Evolutionary conservation across 1,139 yeast genomes (phyloP).

Genomic region (Pichia sp.): DNA sequence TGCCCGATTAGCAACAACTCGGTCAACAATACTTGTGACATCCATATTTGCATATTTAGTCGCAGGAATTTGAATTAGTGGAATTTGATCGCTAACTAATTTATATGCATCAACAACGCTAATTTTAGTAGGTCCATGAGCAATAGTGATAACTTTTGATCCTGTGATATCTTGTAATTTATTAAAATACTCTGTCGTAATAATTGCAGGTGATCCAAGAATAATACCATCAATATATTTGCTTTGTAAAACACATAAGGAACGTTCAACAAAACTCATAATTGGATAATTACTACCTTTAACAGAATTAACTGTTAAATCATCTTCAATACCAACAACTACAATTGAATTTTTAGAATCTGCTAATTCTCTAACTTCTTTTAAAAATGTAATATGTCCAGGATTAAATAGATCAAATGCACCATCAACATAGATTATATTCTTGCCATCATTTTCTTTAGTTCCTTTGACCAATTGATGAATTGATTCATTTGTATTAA

Average conservation of each 20-base stretch:
- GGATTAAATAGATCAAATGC: constrained; percentile 90
- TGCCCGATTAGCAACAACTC: constrained; percentile 59
- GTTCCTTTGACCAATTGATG: constrained; percentile 36
- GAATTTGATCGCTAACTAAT: constrained; percentile 33
- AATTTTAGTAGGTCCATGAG: constrained; percentile 57
- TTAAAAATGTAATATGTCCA: constrained; percentile 76
- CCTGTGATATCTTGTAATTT: too few species aligned
- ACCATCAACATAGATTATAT: constrained; percentile 64
- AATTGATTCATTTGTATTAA: constrained; percentile 30
- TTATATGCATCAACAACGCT: constrained; percentile 40
- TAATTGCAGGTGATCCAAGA: constrained; percentile 59
- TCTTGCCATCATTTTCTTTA: constrained; percentile 3
- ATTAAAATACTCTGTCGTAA: constrained; percentile 37
- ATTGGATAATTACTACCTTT: constrained; percentile 73
- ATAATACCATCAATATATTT: constrained; percentile 73
- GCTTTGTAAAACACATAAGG: constrained; percentile 84
- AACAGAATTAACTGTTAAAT: constrained; percentile 46
- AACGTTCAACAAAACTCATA: constrained; percentile 82
- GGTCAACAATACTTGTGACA: constrained; percentile 58
- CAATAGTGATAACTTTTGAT: constrained; percentile 38
- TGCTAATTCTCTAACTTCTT: constrained; percentile 36
- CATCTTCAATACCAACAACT: constrained; percentile 68
- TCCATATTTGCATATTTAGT: constrained; percentile 38
- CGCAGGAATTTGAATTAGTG: too few species aligned
- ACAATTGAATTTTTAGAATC: constrained; percentile 35